phyloP scores from a whole-genome alignment of 2,329 filamentous ascomycete species.

The Pestalotiopsis sp. region DNA sequence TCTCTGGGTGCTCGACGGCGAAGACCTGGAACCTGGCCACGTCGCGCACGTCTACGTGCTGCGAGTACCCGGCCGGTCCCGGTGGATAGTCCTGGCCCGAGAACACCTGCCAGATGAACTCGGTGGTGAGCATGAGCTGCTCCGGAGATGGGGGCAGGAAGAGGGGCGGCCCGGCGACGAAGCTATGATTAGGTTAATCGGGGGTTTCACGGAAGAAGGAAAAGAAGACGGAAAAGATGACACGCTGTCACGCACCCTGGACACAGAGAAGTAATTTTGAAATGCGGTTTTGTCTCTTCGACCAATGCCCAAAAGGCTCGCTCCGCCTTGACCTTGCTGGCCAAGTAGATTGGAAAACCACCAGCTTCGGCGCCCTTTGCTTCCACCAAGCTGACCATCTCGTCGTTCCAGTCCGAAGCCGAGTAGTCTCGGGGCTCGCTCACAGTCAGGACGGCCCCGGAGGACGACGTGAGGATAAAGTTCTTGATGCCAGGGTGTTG shows the following conservation, averaged over 20 bases:
- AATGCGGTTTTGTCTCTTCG: not conserved
- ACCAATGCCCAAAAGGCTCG: not conserved
- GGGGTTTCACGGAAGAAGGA: no score
- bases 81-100: not conserved
- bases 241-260: not conserved
- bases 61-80: not conserved
- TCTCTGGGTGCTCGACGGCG: not conserved
- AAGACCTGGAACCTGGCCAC: not conserved
- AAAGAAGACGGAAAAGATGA: not conserved
- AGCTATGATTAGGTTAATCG: not conserved
- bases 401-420: not conserved
- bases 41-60: not conserved
- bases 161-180: not conserved
- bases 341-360: not conserved
- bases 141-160: not conserved
- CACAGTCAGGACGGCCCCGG: not conserved
- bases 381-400: not conserved
- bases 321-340: constrained; percentile 1
- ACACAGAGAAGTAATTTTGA: not conserved
- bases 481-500: not conserved
- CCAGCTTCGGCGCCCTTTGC: not conserved
- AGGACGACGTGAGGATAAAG: not conserved
- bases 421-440: not conserved
- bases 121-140: not conserved
- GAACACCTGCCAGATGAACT: constrained; percentile 4